Base-by-base conservation (phyloP, 305 asterid species). In the Fraxinus baroniana region DNA sequence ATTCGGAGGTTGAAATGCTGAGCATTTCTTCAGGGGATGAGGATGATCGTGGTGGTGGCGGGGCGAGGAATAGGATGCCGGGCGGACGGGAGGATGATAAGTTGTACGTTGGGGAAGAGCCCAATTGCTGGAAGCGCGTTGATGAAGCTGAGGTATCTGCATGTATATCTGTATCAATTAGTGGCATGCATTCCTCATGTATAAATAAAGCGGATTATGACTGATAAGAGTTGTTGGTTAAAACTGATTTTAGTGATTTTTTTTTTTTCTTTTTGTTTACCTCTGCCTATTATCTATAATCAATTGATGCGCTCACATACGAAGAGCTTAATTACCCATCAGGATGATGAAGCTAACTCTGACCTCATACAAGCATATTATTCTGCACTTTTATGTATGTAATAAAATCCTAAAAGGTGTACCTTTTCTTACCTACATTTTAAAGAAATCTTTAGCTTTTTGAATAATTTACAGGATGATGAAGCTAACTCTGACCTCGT, bases 11-110 rank as follows among this genome's bases (percentile, higher is more conserved):
- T 57, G 99, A 96, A 89, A 84, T 96, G 98, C 87, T 96, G 83
- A 96, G 99, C 88, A 96, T 96, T 83, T 94, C 98, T 4, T 96
- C 99, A 0, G 99, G 99, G 1, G 99, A 96, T 76, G 99, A 96
- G 93, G 98, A 94, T 83, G 99, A 93, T 82, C 92, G 88, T 60
- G 87, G 91, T 70, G 87, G 91, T 66, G 89, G 80, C 71, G 92
- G 89, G 75, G 85, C 89, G 20, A 89, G 82, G 87, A 88, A 85
- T 26, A 90, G 95, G 37, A 86, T 83, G 0, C 88, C 86, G 41
- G 81, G 87, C 73, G 93, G 90, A 75, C 87, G 72, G 81, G 95
- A 93, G 37, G 98, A 91, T 66, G 99, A 93, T 82, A 85, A 76
- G 79, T 89, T 88, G 78, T 96, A 97, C 94, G 98, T 92, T 83